These are phyloP conservation scores for Podospora comata DNA, from an alignment of 495 filamentous ascomycete genomes.

Conservation along the genomic window DNA sequence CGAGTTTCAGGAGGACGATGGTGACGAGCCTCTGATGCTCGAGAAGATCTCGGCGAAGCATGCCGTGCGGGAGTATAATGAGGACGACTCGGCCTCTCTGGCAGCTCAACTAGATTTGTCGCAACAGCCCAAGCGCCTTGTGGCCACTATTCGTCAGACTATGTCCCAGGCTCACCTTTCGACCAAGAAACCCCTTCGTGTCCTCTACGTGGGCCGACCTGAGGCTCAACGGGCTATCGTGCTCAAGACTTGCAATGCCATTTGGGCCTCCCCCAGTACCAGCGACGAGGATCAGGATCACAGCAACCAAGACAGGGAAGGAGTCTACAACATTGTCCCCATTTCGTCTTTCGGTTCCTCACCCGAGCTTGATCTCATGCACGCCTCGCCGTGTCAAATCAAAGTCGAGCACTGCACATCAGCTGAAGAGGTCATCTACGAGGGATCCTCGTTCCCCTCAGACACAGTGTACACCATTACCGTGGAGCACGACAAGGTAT, in stretches of 20 bases:
- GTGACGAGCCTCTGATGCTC: slow-evolving; percentile 38
- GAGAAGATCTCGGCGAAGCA: slow-evolving; percentile 61
- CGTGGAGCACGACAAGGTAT: slow-evolving; percentile 55
- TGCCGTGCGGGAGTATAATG: slow-evolving; percentile 57
- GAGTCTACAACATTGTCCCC: slow-evolving; percentile 67
- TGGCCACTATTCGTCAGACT: slow-evolving; percentile 64
- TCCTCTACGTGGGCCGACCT: slow-evolving; percentile 65
- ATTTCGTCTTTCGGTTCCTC: slow-evolving; percentile 66
- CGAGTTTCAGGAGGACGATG: slow-evolving; percentile 59
- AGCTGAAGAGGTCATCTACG: slow-evolving; percentile 46
- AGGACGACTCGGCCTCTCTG: slow-evolving; percentile 49
- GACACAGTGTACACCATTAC: slow-evolving; percentile 44
- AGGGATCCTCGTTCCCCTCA: slow-evolving; percentile 20
- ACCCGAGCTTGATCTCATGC: slow-evolving; percentile 72
- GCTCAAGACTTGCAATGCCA: slow-evolving; percentile 71
- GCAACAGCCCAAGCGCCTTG: slow-evolving; percentile 39
- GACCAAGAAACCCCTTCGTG: slow-evolving; percentile 62
- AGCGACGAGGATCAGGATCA: slow-evolving; percentile 22
- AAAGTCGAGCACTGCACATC: slow-evolving; percentile 68
- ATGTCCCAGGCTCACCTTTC: slow-evolving; percentile 64
- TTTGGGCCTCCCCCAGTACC: slow-evolving; percentile 41
- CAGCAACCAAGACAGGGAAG: slow-evolving; percentile 25
- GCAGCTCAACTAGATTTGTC: slow-evolving; percentile 39
- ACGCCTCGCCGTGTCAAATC: slow-evolving; percentile 63
- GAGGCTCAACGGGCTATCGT: slow-evolving; percentile 64